Conservation (phyloP, 495 filamentous ascomycete genomes). For the Aspergillus coremiiformis region DNA sequence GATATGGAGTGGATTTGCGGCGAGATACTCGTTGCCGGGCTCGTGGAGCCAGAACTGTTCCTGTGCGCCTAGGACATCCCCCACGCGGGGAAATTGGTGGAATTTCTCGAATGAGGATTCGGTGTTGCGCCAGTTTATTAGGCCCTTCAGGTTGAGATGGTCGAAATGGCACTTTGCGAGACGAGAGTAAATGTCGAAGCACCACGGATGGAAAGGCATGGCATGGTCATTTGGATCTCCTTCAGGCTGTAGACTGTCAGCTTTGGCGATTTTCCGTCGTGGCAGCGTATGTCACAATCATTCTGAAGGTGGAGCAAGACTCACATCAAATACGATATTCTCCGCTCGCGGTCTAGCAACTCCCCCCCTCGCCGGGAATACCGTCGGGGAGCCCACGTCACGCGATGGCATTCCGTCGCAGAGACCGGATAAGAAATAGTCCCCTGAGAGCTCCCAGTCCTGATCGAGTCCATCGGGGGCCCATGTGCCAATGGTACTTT, state of each 20-base stretch:
- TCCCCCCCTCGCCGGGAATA: constrained; percentile 14
- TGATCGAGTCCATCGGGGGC: constrained; percentile 13
- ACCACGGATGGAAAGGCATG: constrained; percentile 31
- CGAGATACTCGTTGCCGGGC: constrained; percentile 19
- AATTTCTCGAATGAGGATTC: constrained; percentile 7
- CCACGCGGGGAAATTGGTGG: constrained; percentile 5
- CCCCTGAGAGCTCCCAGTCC: constrained; percentile 16
- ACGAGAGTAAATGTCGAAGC: constrained; percentile 27
- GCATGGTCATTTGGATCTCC: constrained; percentile 3
- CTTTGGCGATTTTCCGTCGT: no score
- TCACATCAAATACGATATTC: constrained; percentile 6
- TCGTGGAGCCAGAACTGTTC: constrained; percentile 18
- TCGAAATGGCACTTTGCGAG: constrained; percentile 16
- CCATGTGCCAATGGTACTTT: constrained; percentile 7
- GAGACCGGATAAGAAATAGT: constrained; percentile 25
- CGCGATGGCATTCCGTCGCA: constrained; percentile 18
- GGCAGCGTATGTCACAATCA: no score
- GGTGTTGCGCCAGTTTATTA: constrained; percentile 20
- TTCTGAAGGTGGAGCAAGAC: not conserved
- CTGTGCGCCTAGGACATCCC: constrained; percentile 6
- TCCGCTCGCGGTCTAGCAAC: not conserved
- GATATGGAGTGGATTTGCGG: constrained; percentile 22
- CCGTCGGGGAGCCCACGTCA: constrained; percentile 1
- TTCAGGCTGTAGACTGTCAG: not conserved
- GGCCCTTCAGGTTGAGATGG: constrained; percentile 9